A percentile compares a stretch with the other conserved stretches of the same genome.
These are phyloP conservation scores for Trichosanthes cucumerina DNA, from an alignment of 306 rosid genomes.

Conservation along the genomic window DNA sequence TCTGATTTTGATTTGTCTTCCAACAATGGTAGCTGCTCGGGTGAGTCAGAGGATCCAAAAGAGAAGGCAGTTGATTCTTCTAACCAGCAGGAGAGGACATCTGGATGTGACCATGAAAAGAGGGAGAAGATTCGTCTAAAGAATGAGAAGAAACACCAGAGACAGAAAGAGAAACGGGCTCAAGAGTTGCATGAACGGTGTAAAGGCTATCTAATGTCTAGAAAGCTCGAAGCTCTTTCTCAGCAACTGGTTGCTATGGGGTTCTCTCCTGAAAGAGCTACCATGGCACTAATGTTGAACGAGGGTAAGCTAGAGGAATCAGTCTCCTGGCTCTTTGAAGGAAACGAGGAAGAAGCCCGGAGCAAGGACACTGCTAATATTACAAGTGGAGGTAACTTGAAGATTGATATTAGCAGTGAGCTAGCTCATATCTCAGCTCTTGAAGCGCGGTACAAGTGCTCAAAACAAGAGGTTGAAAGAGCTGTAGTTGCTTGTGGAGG, in stretches of 20 bases:
- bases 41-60: conserved; percentile 96
- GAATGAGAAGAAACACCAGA: conserved; percentile 92
- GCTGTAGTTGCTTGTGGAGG: conserved; percentile 74
- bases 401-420: conserved; percentile 94
- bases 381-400: conserved; percentile 44
- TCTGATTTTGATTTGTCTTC: conserved; percentile 90
- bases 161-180: conserved; percentile 93
- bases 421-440: conserved; percentile 60
- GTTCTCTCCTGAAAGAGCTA: conserved; percentile 71
- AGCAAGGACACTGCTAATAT: conserved; percentile 41
- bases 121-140: conserved; percentile 92
- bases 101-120: conserved; percentile 90
- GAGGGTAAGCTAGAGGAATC: conserved; percentile 95
- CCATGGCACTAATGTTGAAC: conserved; percentile 77
- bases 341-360: conserved; percentile 48
- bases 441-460: conserved; percentile 53
- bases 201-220: conserved; percentile 79
- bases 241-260: conserved; percentile 91
- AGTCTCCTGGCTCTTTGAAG: conserved; percentile 75
- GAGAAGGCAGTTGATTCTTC: conserved; percentile 54
- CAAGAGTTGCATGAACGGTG: conserved; percentile 94
- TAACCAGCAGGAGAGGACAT: conserved; percentile 42
- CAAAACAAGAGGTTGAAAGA: conserved; percentile 93
- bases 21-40: conserved; percentile 94
- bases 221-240: conserved; percentile 84